Percentiles rank a stretch among this genome's conserved stretches.
phyloP scores from a whole-genome alignment of 2,329 filamentous ascomycete genomes.

The Sporothrix inflata region DNA sequence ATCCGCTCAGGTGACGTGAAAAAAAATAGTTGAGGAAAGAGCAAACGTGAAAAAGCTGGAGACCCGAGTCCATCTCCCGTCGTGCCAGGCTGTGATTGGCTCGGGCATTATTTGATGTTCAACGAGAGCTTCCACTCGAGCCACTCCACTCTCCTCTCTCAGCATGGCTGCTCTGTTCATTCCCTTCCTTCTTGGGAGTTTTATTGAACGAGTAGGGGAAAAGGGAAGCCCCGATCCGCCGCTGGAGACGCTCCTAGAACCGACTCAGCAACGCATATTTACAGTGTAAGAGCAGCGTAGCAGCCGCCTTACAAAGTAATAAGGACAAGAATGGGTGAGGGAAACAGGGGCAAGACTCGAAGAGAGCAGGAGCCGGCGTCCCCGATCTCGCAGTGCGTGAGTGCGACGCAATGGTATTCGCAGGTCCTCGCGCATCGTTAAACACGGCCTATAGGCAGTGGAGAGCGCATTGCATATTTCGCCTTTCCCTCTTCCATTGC shows the following conservation, averaged over 20 bases:
- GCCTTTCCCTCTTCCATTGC: not conserved
- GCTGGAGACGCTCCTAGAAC: not conserved
- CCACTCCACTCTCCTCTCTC: not conserved
- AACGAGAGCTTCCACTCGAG: too few relatives aligned
- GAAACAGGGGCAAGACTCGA: not conserved
- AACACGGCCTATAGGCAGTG: not conserved
- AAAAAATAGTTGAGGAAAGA: constrained; percentile 30
- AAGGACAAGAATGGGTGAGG: not conserved
- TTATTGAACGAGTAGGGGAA: too few relatives aligned
- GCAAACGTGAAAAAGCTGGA: not conserved
- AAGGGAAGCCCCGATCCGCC: too few relatives aligned
- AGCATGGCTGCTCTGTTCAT: not conserved
- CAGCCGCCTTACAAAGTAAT: not conserved
- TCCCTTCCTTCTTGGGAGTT: not conserved
- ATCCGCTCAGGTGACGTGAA: constrained; percentile 39
- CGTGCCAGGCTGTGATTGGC: constrained; percentile 13
- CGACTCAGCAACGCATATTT: not conserved
- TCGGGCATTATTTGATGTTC: not conserved
- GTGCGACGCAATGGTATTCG: not conserved
- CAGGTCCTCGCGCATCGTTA: not conserved
- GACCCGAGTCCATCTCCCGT: constrained; percentile 7
- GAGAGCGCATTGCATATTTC: not conserved
- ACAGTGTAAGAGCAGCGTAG: not conserved
- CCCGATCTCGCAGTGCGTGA: constrained; percentile 25
- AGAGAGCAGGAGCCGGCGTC: constrained; percentile 16